Conservation (phyloP, 495 filamentous ascomycete genomes). For the Annulohypoxylon stygium region DNA sequence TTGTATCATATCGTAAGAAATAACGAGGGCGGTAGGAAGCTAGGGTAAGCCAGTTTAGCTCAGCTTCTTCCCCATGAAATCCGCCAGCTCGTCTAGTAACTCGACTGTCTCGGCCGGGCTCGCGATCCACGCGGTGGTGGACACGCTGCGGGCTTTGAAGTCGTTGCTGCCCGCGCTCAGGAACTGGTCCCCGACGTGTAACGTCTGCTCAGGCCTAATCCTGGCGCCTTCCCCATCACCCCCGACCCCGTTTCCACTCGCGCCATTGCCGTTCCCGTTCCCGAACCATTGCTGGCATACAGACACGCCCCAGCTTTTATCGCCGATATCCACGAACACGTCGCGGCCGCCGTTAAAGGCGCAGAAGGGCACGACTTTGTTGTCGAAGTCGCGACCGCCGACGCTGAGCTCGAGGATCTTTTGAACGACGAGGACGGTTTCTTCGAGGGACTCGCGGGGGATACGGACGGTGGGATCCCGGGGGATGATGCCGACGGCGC, state of each 20-base stretch:
- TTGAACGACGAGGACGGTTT: constrained; percentile 93
- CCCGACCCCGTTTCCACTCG: constrained; percentile 25
- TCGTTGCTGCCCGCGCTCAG: constrained; percentile 95
- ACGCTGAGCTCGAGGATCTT: constrained; percentile 87
- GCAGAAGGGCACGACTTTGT: constrained; percentile 83
- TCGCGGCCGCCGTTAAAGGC: constrained; percentile 98
- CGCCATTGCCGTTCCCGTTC: constrained; percentile 57
- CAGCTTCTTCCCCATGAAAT: constrained; percentile 65
- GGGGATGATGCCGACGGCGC: constrained; percentile 92
- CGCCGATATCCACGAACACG: constrained; percentile 98
- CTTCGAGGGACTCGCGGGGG: constrained; percentile 89
- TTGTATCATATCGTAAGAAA: not conserved
- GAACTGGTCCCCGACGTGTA: constrained; percentile 97
- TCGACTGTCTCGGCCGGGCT: constrained; percentile 90
- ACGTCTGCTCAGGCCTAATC: constrained; percentile 67
- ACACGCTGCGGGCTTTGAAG: constrained; percentile 83
- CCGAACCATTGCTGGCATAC: constrained; percentile 95
- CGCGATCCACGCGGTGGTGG: constrained; percentile 87
- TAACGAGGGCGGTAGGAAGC: not conserved
- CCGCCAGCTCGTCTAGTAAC: constrained; percentile 83
- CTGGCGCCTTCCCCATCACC: constrained; percentile 37
- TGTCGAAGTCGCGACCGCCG: constrained; percentile 51
- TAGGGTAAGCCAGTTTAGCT: constrained; percentile 26
- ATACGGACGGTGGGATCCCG: constrained; percentile 70
- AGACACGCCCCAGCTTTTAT: constrained; percentile 94